A percentile compares a stretch with the other conserved stretches of the same genome.
These are phyloP conservation scores for Globisporangium camurandrum DNA, from an alignment of 352 stramenopile species.

Conservation along the genomic window DNA sequence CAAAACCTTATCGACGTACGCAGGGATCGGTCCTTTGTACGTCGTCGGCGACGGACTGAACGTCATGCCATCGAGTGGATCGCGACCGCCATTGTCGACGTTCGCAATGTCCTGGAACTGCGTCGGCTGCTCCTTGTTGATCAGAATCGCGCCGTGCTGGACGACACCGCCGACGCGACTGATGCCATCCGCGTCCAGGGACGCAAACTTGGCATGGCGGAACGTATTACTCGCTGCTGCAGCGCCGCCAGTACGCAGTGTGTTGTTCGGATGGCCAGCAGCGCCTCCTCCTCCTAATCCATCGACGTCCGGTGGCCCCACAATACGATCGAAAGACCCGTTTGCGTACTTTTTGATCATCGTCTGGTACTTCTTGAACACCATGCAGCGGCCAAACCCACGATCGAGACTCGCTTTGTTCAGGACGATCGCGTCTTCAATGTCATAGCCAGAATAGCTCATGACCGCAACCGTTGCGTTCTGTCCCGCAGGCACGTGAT, in stretches of 20 bases:
- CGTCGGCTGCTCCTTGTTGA: conserved; percentile 97
- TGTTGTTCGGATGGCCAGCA: conserved; percentile 20
- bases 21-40: conserved; percentile 94
- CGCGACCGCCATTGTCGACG: conserved; percentile 63
- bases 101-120: conserved; percentile 92
- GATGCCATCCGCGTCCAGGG: conserved; percentile 97
- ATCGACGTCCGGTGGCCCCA: conserved; percentile 86
- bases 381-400: conserved; percentile 98
- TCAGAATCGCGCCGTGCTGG: conserved; percentile 94
- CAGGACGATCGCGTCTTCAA: conserved; percentile 99
- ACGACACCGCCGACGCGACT: conserved; percentile 77
- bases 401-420: conserved; percentile 97
- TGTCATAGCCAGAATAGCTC: conserved; percentile 99
- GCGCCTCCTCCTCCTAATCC: conserved; percentile 46
- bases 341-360: conserved; percentile 97
- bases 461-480: conserved; percentile 99
- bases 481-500: conserved; percentile 96
- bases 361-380: conserved; percentile 97
- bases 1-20: conserved; percentile 98
- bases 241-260: no score
- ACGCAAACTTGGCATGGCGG: conserved; percentile 88
- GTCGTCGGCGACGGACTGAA: conserved; percentile 87
- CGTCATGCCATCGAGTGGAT: conserved; percentile 67
- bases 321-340: conserved; percentile 93
- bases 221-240: conserved; percentile 17